Conservation (phyloP, 1,284 basidiomycete species). For the Ganoderma lingzhi region DNA sequence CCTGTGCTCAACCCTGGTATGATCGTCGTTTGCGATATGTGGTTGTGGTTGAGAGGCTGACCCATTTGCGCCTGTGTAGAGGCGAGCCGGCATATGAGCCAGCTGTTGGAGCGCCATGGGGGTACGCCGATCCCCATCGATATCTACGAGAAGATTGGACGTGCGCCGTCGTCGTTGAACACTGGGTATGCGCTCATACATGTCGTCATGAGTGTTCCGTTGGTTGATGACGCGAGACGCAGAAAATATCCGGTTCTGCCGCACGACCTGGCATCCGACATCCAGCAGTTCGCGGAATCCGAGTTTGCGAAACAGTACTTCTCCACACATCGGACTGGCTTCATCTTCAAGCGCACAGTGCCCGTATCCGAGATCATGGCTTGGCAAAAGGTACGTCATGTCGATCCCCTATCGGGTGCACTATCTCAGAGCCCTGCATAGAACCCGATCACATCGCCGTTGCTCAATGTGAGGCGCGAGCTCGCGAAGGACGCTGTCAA, state of each 20-base stretch:
- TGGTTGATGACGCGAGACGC: constrained; percentile 11
- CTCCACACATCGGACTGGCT: constrained; percentile 85
- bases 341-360: constrained; percentile 82
- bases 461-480: constrained; percentile 69
- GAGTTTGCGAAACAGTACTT: constrained; percentile 89
- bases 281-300: constrained; percentile 84
- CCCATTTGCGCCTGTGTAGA: constrained; percentile 46
- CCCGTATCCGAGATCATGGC: constrained; percentile 88
- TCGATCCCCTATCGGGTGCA: not conserved
- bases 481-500: constrained; percentile 82
- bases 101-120: constrained; percentile 67
- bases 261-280: constrained; percentile 80
- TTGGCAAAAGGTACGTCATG: constrained; percentile 80
- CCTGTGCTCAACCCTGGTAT: constrained; percentile 72
- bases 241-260: constrained; percentile 79
- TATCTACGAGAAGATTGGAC: constrained; percentile 37
- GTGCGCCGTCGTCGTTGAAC: constrained; percentile 53
- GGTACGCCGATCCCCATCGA: constrained; percentile 75
- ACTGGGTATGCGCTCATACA: constrained; percentile 62
- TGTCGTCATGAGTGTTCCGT: not conserved
- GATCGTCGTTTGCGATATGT: not conserved
- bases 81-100: constrained; percentile 77
- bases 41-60: constrained; percentile 1
- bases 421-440: constrained; percentile 38
- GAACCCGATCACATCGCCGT: constrained; percentile 73